A percentile compares a stretch with the other conserved stretches of the same genome.
Conservation (phyloP, 2,329 filamentous ascomycete genomes). For the Fonsecaea monophora region DNA sequence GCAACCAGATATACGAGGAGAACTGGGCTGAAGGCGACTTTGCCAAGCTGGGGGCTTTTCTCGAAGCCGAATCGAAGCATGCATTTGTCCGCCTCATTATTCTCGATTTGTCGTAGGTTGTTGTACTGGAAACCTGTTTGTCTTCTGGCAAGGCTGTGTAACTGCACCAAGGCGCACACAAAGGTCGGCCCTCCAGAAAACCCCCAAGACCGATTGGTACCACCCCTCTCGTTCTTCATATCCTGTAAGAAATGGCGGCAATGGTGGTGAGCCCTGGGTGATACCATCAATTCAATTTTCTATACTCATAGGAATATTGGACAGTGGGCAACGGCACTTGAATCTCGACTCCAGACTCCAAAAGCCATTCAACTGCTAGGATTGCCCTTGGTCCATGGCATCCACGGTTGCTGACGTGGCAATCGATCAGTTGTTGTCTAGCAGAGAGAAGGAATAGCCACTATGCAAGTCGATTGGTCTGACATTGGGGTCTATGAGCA, state of each 20-base stretch:
- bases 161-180: constrained; percentile 2
- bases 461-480: not conserved
- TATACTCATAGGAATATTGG: not conserved
- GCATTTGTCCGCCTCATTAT: not conserved
- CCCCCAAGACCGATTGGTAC: constrained; percentile 5
- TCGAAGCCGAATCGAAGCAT: constrained; percentile 5
- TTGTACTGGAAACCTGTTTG: too few species aligned
- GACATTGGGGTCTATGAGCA: not conserved
- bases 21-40: not conserved
- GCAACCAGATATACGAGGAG: not conserved
- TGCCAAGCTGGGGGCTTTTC: not conserved
- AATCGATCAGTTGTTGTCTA: not conserved
- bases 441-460: not conserved
- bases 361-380: not conserved
- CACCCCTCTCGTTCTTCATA: not conserved
- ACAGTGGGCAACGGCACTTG: not conserved
- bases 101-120: not conserved
- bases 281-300: not conserved
- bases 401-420: constrained; percentile 21
- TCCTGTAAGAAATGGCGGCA: constrained; percentile 6
- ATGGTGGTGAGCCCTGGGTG: constrained; percentile 1
- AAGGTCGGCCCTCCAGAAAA: not conserved
- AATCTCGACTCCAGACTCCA: not conserved
- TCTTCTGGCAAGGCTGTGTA: constrained; percentile 7
- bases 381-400: not conserved